Evolutionary conservation across 176 grass and related monocot species (phyloP).

Genomic region (Oryza coarctata): DNA sequence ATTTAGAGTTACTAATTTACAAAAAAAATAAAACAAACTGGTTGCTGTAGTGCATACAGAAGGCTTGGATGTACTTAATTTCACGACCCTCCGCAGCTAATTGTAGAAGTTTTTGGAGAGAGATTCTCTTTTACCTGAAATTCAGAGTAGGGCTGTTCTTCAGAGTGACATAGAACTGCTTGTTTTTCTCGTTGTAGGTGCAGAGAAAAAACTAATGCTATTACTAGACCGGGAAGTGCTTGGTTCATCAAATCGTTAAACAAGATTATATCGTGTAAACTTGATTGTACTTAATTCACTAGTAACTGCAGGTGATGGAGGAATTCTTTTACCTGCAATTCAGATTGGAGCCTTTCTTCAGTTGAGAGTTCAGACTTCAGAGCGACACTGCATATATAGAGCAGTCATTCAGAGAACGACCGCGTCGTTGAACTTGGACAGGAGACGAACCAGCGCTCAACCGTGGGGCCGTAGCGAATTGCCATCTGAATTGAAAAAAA

Average conservation of each 20-base stretch:
- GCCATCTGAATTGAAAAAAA: neutral
- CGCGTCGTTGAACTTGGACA: neutral
- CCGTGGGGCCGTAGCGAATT: neutral
- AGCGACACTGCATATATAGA: too few relatives aligned
- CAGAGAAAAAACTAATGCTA: neutral
- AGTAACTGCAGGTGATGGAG: too few relatives aligned
- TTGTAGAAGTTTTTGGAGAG: neutral
- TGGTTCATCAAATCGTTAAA: too few relatives aligned
- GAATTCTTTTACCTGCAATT: neutral
- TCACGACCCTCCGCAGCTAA: too few relatives aligned
- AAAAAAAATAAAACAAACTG: too few relatives aligned
- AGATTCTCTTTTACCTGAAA: neutral
- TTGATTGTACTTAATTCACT: too few relatives aligned
- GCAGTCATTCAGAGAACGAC: neutral
- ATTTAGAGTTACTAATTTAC: too few relatives aligned
- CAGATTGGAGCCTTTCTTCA: neutral
- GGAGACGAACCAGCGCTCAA: neutral
- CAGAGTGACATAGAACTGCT: neutral
- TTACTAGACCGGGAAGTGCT: neutral
- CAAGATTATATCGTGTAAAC: too few relatives aligned
- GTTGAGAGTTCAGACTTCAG: neutral
- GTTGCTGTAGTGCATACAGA: too few relatives aligned
- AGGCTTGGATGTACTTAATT: too few relatives aligned
- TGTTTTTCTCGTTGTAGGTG: too few relatives aligned
- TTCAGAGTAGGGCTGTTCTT: neutral